Conservation (phyloP, 2,329 filamentous ascomycete species). For the Emergomyces pasteurianus region DNA sequence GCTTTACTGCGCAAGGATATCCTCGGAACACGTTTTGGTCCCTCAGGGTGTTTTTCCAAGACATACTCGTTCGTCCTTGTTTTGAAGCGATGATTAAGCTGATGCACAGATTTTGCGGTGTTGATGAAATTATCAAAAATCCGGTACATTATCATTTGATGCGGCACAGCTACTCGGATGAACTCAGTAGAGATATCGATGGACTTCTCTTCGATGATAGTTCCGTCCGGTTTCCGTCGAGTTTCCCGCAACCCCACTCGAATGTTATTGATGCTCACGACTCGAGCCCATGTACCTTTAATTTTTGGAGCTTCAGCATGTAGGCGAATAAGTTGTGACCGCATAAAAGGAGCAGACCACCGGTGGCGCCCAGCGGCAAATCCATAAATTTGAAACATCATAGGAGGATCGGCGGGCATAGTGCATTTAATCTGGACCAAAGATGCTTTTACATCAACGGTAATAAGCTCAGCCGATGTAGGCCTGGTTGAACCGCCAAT, state of each 20-base stretch:
- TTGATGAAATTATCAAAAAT: constrained; percentile 93
- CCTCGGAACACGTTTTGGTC: constrained; percentile 74
- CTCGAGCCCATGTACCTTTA: constrained; percentile 69
- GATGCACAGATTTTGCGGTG: constrained; percentile 71
- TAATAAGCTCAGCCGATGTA: constrained; percentile 52
- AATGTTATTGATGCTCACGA: constrained; percentile 71
- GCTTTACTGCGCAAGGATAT: constrained; percentile 71
- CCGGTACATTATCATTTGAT: constrained; percentile 78
- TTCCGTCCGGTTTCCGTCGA: constrained; percentile 54
- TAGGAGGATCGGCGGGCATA: constrained; percentile 75
- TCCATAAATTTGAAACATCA: constrained; percentile 82
- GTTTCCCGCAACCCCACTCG: constrained; percentile 71
- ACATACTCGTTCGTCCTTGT: constrained; percentile 83
- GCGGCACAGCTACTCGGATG: constrained; percentile 75
- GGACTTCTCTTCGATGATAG: constrained; percentile 59
- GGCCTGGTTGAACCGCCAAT: neutral
- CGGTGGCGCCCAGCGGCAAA: constrained; percentile 74
- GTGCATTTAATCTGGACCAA: constrained; percentile 80
- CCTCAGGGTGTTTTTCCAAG: constrained; percentile 71
- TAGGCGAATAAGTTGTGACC: constrained; percentile 65
- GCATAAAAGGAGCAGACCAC: constrained; percentile 73
- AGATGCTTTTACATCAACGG: constrained; percentile 68
- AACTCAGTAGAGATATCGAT: constrained; percentile 78
- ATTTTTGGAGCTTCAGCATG: constrained; percentile 82
- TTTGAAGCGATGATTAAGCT: constrained; percentile 85